A percentile compares a stretch with the other conserved stretches of the same genome.
phyloP scores from a whole-genome alignment of 148 eudicot genomes.

The Fagopyrum tataricum region DNA sequence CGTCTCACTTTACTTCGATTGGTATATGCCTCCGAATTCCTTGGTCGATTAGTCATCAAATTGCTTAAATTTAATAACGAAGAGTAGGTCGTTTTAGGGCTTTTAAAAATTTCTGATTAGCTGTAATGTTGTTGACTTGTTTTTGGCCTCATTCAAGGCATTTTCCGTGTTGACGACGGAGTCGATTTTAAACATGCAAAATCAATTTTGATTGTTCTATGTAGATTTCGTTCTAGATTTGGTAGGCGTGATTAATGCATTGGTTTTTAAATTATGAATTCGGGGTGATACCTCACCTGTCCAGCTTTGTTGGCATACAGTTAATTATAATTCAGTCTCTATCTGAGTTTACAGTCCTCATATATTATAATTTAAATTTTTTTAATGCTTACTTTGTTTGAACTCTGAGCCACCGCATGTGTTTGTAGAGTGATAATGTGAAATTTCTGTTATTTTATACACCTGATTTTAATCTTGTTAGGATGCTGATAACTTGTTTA shows the following conservation, averaged over 20 bases:
- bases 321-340: neutral
- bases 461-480: neutral
- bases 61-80: neutral
- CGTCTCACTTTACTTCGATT: neutral
- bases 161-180: slow-evolving; percentile 9
- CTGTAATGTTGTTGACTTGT: slow-evolving; percentile 4
- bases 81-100: neutral
- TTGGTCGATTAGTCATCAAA: neutral
- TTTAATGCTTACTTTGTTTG: neutral
- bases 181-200: slow-evolving; percentile 1
- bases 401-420: neutral
- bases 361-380: neutral
- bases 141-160: neutral
- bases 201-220: neutral
- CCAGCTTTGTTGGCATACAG: neutral
- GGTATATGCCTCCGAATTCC: slow-evolving; percentile 8
- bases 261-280: neutral
- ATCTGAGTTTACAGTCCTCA: neutral
- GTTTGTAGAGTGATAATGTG: neutral
- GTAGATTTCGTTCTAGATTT: slow-evolving; percentile 3
- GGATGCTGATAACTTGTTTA: neutral
- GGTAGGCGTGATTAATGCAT: neutral
- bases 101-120: slow-evolving; percentile 1
- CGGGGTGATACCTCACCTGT: neutral
- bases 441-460: neutral